Evolutionary conservation across 2,329 filamentous ascomycete species (phyloP), one percentile per base, ranked within the genome.

Genomic region (Pseudocercospora vitis): DNA sequence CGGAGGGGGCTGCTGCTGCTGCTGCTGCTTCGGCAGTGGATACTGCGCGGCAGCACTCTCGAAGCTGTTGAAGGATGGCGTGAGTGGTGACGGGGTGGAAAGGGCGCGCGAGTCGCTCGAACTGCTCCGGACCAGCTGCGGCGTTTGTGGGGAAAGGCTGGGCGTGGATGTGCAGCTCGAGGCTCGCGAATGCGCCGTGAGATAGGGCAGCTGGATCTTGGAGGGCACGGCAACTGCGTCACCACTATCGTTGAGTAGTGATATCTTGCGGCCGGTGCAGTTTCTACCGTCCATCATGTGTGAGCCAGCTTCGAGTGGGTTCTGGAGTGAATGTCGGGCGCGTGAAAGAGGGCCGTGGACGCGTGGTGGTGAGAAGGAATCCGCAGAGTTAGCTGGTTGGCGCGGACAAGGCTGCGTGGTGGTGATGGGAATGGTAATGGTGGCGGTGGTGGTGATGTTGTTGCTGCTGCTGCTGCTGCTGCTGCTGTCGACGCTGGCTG

Each of bases 281-380:
- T 78, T 76, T 71, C 73, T 77, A 70, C 75, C 75, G 74, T 78
- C 76, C 76, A 78, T 78, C 55, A 70, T 70, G 68, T 61, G 65
- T 57, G 48, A 62, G 64, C 65, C 61, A 68, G 63, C 48, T 55
- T 61, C 33, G 48, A 55, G 48, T 49, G 40, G 46, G 31, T 49
- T 39, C 21, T 32, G 52, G 35, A 33, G 42, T 24, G 40, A 37
- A 9, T 26, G 32, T 35, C 39, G 39, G 37, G 16, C 21, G 46
- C 31, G 32, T 40, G 33, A 18, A 24, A 31, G 46, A 49, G 16
- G 32, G 14, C 26, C 31, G 40, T 26, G 35, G n/a, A n/a, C 19
- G 40, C n/a, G 48, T 26, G 18, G 28, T 29, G 40, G 37, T n/a
- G n/a, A n/a, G n/a, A n/a, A n/a, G n/a, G n/a, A n/a, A n/a, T n/a